Conservation (phyloP, 75 land plant species). For the Cunninghamia lanceolata region DNA sequence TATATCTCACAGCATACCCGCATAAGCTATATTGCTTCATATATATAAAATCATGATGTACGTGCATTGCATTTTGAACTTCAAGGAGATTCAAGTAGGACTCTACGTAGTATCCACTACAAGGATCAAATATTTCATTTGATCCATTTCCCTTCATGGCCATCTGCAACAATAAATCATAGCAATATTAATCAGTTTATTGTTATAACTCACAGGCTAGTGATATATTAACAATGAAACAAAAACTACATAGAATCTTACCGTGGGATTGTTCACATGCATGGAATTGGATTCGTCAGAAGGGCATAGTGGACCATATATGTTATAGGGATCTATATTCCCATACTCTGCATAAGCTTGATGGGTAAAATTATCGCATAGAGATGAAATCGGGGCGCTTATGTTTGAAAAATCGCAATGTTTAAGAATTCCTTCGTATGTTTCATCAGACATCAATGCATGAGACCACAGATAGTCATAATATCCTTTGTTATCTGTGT, state of each 20-base stretch:
- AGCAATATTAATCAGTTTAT: background rate
- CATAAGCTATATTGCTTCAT: background rate
- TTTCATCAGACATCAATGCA: constrained; percentile 61
- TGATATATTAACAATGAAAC: background rate
- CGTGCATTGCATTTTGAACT: constrained; percentile 38
- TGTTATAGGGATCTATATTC: constrained; percentile 28
- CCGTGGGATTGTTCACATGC: background rate
- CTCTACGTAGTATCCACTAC: background rate
- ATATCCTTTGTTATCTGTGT: constrained; percentile 18
- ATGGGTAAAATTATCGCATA: background rate
- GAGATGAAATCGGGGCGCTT: background rate
- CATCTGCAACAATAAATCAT: background rate
- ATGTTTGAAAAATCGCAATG: constrained; percentile 18
- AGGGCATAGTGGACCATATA: constrained; percentile 32
- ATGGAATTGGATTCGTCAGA: background rate
- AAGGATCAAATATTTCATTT: background rate
- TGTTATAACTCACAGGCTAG: too few species aligned
- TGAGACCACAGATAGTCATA: constrained; percentile 55
- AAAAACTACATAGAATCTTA: background rate
- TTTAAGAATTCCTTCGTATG: constrained; percentile 15
- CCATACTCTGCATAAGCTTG: constrained; percentile 14
- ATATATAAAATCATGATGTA: background rate
- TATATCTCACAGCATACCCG: background rate
- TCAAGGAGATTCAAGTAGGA: constrained; percentile 26
- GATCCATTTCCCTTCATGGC: background rate